Conservation (phyloP, 345 rosid species). For the Citrus cavaleriei region DNA sequence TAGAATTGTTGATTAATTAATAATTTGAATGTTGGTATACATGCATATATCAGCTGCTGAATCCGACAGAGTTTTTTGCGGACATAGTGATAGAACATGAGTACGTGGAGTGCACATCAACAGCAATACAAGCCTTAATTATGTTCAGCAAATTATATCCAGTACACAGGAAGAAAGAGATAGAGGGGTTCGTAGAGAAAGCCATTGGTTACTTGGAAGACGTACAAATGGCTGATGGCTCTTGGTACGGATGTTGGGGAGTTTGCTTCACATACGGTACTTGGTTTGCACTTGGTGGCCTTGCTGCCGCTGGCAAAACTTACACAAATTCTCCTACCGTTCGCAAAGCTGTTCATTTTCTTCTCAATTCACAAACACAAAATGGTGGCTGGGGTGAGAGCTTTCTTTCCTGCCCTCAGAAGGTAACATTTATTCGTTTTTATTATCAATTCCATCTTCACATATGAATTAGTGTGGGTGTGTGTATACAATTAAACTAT, state of each 20-base stretch:
- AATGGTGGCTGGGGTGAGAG: slow-evolving; percentile 72
- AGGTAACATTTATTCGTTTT: slow-evolving; percentile 19
- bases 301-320: slow-evolving; percentile 44
- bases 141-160: slow-evolving; percentile 44
- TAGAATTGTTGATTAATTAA: too few species aligned
- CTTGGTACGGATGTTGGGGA: slow-evolving; percentile 60
- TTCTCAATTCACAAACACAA: slow-evolving; percentile 28
- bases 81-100: slow-evolving; percentile 43
- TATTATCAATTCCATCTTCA: too few species aligned
- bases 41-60: slow-evolving; percentile 24
- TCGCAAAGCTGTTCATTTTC: slow-evolving; percentile 42
- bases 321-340: slow-evolving; percentile 28
- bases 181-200: slow-evolving; percentile 31
- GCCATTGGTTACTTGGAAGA: slow-evolving; percentile 32
- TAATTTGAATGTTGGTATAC: too few species aligned
- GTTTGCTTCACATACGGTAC: slow-evolving; percentile 47
- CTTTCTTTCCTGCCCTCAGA: slow-evolving; percentile 42
- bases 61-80: slow-evolving; percentile 45
- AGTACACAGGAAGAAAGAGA: slow-evolving; percentile 40
- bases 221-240: slow-evolving; percentile 41
- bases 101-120: slow-evolving; percentile 51
- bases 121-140: slow-evolving; percentile 38
- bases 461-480: too few species aligned
- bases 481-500: too few species aligned
- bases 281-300: slow-evolving; percentile 49